A percentile compares a stretch with the other conserved stretches of the same genome.
These are phyloP conservation scores for Podila clonocystis DNA, from an alignment of 192 early-diverging fungal genomes.

Conservation along the genomic window DNA sequence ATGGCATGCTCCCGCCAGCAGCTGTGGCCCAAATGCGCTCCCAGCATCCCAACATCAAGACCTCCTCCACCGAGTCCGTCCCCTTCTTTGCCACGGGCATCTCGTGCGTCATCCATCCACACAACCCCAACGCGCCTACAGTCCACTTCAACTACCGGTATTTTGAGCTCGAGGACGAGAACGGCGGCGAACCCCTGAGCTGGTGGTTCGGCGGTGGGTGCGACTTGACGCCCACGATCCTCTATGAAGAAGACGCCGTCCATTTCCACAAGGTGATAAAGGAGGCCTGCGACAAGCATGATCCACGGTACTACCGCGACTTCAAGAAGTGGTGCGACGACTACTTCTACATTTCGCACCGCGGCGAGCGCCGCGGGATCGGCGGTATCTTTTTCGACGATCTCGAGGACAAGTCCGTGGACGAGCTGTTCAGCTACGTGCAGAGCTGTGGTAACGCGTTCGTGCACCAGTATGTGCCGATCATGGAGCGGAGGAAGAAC, in stretches of 20 bases:
- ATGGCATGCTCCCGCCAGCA: slow-evolving; percentile 79
- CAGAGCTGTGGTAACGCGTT: slow-evolving; percentile 83
- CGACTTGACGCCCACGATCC: slow-evolving; percentile 93
- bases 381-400: slow-evolving; percentile 99
- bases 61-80: slow-evolving; percentile 61
- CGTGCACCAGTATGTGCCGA: slow-evolving; percentile 87
- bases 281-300: slow-evolving; percentile 89
- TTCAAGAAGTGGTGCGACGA: slow-evolving; percentile 98
- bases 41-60: slow-evolving; percentile 70
- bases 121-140: slow-evolving; percentile 95
- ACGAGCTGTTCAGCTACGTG: slow-evolving; percentile 87
- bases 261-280: slow-evolving; percentile 96
- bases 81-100: slow-evolving; percentile 93
- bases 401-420: slow-evolving; percentile 75
- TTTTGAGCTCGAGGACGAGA: slow-evolving; percentile 84
- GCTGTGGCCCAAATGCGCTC: slow-evolving; percentile 91
- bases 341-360: slow-evolving; percentile 92
- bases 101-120: slow-evolving; percentile 92
- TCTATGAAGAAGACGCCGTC: slow-evolving; percentile 89
- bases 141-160: slow-evolving; percentile 98
- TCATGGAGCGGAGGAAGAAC: slow-evolving; percentile 82
- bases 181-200: slow-evolving; percentile 70
- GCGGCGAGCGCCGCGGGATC: slow-evolving; percentile 89
- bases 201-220: slow-evolving; percentile 98
- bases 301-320: slow-evolving; percentile 81